Percentiles rank a stretch among this genome's conserved stretches.
Conservation (phyloP, 495 filamentous ascomycete genomes). For the Hypomontagnella submonticulosa region DNA sequence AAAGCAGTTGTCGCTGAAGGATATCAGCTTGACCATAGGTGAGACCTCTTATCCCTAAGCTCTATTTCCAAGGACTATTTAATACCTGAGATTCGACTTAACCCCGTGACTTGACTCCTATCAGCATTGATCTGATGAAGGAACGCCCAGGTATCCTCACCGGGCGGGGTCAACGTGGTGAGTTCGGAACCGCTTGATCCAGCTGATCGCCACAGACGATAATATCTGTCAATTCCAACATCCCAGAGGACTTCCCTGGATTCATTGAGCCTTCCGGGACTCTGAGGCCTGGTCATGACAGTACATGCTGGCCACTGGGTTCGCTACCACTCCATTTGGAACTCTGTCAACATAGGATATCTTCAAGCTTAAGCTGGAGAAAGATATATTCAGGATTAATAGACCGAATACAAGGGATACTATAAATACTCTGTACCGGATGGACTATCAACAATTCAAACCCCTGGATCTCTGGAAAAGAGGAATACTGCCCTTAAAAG, state of each 20-base stretch:
- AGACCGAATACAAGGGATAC: neutral
- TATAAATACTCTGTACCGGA: neutral
- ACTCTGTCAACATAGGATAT: constrained; percentile 8
- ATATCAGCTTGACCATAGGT: constrained; percentile 32
- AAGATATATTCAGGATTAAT: neutral
- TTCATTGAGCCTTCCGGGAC: constrained; percentile 7
- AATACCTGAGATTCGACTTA: neutral
- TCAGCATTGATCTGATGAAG: constrained; percentile 17
- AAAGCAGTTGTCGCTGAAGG: constrained; percentile 15
- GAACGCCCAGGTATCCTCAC: constrained; percentile 1
- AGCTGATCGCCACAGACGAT: constrained; percentile 27
- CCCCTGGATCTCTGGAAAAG: neutral
- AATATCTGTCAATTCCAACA: neutral
- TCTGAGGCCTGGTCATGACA: constrained; percentile 32
- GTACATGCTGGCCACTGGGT: constrained; percentile 26
- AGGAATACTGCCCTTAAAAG: neutral
- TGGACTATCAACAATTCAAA: constrained; percentile 2
- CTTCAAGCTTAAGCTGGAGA: neutral
- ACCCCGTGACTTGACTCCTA: constrained; percentile 30
- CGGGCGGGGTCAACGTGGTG: neutral
- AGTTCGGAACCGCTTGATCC: constrained; percentile 17
- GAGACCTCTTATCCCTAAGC: constrained; percentile 14
- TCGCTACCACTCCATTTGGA: constrained; percentile 3
- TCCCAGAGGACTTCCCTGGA: constrained; percentile 20
- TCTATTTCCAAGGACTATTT: constrained; percentile 7